These are phyloP conservation scores for Candida incommunis DNA, from an alignment of 805 yeast genomes.

Conservation along the genomic window DNA sequence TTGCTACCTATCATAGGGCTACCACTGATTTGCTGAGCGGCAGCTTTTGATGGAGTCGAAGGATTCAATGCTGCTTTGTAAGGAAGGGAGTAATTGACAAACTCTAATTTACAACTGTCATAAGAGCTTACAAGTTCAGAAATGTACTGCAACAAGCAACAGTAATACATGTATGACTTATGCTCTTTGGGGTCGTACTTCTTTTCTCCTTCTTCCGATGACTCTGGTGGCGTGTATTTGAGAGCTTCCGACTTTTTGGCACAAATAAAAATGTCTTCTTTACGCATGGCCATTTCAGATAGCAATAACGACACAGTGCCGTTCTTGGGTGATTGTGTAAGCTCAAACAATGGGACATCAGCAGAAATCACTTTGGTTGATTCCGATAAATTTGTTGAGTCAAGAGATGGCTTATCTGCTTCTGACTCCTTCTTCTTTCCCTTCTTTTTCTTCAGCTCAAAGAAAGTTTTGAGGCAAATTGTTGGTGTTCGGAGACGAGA, in stretches of 20 bases:
- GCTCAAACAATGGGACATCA: background rate
- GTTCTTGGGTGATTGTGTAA: slow-evolving; percentile 2
- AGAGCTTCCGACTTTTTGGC: slow-evolving; percentile 10
- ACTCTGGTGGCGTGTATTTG: background rate
- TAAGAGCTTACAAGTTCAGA: slow-evolving; percentile 68
- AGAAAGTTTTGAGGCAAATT: slow-evolving; percentile 13
- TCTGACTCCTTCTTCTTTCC: background rate
- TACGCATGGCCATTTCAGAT: slow-evolving; percentile 37
- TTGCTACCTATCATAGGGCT: background rate
- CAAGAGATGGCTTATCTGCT: background rate
- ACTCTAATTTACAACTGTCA: slow-evolving; percentile 67
- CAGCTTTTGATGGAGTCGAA: slow-evolving; percentile 10
- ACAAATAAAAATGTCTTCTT: slow-evolving; percentile 23
- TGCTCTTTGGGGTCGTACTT: slow-evolving; percentile 22
- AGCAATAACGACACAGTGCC: slow-evolving; percentile 38
- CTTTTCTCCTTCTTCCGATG: background rate
- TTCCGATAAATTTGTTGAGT: background rate
- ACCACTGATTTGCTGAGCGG: background rate
- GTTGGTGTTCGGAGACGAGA: slow-evolving; percentile 10
- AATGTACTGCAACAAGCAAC: slow-evolving; percentile 52
- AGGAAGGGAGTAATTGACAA: slow-evolving; percentile 48
- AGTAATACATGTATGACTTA: slow-evolving; percentile 46
- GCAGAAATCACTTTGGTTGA: background rate
- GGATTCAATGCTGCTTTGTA: slow-evolving; percentile 17
- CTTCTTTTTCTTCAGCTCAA: slow-evolving; percentile 5